Conservation (phyloP, 2,329 filamentous ascomycete species). For the Aphanocladium album region DNA sequence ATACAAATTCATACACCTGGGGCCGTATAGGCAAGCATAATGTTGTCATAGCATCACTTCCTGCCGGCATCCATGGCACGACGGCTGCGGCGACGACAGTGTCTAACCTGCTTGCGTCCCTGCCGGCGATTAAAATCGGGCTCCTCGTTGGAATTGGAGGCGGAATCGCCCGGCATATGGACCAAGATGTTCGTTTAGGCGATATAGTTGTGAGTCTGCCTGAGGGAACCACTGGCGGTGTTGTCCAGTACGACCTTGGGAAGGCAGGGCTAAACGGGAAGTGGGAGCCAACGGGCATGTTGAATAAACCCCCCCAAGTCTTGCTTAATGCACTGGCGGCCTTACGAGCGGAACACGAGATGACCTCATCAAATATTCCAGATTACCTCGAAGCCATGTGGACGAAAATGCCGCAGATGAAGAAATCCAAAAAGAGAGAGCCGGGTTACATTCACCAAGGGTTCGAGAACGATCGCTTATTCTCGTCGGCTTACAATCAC, state of each 20-base stretch:
- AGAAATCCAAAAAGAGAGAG: neutral
- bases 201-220: constrained; percentile 24
- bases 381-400: constrained; percentile 8
- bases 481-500: constrained; percentile 12
- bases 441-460: constrained; percentile 16
- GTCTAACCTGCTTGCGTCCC: constrained; percentile 12
- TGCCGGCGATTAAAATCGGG: constrained; percentile 15
- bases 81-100: constrained; percentile 14
- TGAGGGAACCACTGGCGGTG: constrained; percentile 13
- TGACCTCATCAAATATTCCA: neutral
- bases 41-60: constrained; percentile 18
- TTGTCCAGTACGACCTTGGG: constrained; percentile 21
- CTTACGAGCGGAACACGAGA: constrained; percentile 16
- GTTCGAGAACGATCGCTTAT: constrained; percentile 15
- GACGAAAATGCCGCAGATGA: constrained; percentile 7
- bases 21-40: constrained; percentile 20
- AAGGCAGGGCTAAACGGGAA: constrained; percentile 7
- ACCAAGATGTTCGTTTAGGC: constrained; percentile 22
- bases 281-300: constrained; percentile 12
- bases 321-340: constrained; percentile 11
- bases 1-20: constrained; percentile 24
- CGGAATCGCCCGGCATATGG: constrained; percentile 5
- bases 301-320: constrained; percentile 13
- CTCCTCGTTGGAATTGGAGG: constrained; percentile 17
- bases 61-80: constrained; percentile 14